These are phyloP conservation scores for Lasiodiplodia hormozganensis DNA, from an alignment of 2,329 filamentous ascomycete genomes.

Conservation along the genomic window DNA sequence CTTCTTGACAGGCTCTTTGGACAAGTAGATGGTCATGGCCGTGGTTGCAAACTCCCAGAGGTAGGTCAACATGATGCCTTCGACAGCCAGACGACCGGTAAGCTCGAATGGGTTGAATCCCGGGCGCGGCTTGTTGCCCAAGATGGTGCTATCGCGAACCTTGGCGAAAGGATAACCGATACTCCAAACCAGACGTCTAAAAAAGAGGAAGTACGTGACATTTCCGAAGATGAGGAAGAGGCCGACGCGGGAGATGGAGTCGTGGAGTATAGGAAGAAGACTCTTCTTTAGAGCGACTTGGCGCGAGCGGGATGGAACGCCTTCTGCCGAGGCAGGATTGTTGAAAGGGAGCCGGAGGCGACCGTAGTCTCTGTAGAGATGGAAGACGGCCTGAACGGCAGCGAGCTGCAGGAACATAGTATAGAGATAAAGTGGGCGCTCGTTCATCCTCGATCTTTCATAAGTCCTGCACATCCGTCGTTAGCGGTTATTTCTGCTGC, in stretches of 20 bases:
- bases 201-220: conserved; percentile 39
- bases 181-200: conserved; percentile 42
- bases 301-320: not conserved
- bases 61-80: conserved; percentile 71
- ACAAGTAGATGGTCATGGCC: conserved; percentile 81
- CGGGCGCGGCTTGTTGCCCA: conserved; percentile 15
- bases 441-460: conserved; percentile 81
- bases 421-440: conserved; percentile 82
- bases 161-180: conserved; percentile 61
- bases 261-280: conserved; percentile 24
- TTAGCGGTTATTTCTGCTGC: not conserved
- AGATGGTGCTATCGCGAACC: conserved; percentile 6
- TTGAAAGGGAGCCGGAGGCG: conserved; percentile 60
- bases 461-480: conserved; percentile 41
- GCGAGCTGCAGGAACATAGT: conserved; percentile 73
- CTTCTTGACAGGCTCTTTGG: conserved; percentile 82
- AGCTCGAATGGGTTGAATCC: conserved; percentile 24
- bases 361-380: conserved; percentile 78
- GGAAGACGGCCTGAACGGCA: conserved; percentile 70
- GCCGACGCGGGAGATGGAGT: conserved; percentile 64
- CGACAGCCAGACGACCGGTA: conserved; percentile 41
- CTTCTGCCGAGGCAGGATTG: conserved; percentile 12
- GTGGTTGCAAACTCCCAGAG: conserved; percentile 80
- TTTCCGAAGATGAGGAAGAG: conserved; percentile 54
- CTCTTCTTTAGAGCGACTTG: conserved; percentile 19